Conservation (phyloP, 164 flowering plant genomes). For the Paratinospora sagittata region DNA sequence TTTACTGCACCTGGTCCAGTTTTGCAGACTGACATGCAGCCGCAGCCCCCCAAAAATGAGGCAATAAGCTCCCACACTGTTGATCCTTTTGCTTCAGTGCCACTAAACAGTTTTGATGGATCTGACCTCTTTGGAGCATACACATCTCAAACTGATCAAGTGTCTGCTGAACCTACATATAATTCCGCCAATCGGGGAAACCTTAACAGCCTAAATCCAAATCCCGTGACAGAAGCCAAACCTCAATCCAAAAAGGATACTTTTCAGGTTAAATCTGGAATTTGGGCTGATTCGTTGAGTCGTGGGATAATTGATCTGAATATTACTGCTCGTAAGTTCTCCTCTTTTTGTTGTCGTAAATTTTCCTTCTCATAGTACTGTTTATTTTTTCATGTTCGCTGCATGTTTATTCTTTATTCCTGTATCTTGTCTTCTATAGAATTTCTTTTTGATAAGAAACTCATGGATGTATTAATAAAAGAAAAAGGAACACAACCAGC, state of each 20-base stretch:
- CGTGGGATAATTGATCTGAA: constrained; percentile 98
- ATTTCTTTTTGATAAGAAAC: background rate
- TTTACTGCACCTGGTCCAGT: constrained; percentile 53
- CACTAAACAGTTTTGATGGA: constrained; percentile 68
- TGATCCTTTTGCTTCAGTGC: constrained; percentile 91
- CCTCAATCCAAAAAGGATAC: constrained; percentile 49
- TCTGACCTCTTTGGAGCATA: constrained; percentile 68
- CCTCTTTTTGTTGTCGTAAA: background rate
- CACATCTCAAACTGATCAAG: constrained; percentile 47
- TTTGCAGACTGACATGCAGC: constrained; percentile 32
- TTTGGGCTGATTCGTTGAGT: constrained; percentile 97
- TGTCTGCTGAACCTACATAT: constrained; percentile 29
- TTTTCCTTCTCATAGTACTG: background rate
- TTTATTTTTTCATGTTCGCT: background rate
- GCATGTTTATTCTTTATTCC: background rate
- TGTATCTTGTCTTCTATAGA: background rate
- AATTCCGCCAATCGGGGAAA: constrained; percentile 24
- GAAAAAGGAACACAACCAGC: background rate
- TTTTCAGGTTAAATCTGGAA: constrained; percentile 95
- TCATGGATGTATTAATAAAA: background rate
- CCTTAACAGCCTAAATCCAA: constrained; percentile 22
- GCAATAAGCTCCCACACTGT: constrained; percentile 21
- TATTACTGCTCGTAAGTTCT: constrained; percentile 87
- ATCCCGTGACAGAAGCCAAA: constrained; percentile 28
- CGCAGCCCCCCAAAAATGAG: constrained; percentile 34